Percentiles rank a stretch among this genome's conserved stretches.
phyloP scores from a whole-genome alignment of 1,139 yeast species.

The Geotrichum europaeum region DNA sequence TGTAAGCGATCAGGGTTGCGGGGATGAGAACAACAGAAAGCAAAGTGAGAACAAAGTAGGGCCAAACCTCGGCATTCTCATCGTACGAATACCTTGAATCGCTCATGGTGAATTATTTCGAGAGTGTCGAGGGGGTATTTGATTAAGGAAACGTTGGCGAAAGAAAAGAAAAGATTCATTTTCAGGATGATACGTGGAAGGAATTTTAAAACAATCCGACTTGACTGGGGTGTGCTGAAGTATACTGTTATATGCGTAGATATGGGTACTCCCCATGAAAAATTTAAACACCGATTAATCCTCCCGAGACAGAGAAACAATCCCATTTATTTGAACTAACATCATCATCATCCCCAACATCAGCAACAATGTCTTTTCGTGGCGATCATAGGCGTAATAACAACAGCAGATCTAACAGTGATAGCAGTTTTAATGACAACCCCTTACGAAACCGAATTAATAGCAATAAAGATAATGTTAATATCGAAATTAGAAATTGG shows the following conservation, averaged over 20 bases:
- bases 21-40: slow-evolving; percentile 65
- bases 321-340: neutral
- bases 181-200: slow-evolving; percentile 9
- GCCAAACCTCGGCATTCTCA: slow-evolving; percentile 94
- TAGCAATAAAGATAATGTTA: slow-evolving; percentile 27
- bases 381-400: slow-evolving; percentile 15
- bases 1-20: slow-evolving; percentile 46
- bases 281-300: neutral
- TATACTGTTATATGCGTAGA: neutral
- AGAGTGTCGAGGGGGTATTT: neutral
- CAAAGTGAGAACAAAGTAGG: slow-evolving; percentile 78
- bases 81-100: slow-evolving; percentile 57
- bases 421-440: slow-evolving; percentile 13
- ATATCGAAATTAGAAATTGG: slow-evolving; percentile 72
- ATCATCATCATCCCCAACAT: neutral
- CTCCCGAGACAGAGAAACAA: neutral
- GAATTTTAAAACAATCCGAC: neutral
- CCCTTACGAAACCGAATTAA: slow-evolving; percentile 24
- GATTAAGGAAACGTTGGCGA: neutral
- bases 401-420: slow-evolving; percentile 6
- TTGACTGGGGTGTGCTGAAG: neutral
- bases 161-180: neutral
- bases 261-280: neutral
- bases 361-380: slow-evolving; percentile 19
- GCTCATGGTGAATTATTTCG: slow-evolving; percentile 26